Conservation (phyloP, 495 filamentous ascomycete species). For the Neohortaea acidophila region DNA sequence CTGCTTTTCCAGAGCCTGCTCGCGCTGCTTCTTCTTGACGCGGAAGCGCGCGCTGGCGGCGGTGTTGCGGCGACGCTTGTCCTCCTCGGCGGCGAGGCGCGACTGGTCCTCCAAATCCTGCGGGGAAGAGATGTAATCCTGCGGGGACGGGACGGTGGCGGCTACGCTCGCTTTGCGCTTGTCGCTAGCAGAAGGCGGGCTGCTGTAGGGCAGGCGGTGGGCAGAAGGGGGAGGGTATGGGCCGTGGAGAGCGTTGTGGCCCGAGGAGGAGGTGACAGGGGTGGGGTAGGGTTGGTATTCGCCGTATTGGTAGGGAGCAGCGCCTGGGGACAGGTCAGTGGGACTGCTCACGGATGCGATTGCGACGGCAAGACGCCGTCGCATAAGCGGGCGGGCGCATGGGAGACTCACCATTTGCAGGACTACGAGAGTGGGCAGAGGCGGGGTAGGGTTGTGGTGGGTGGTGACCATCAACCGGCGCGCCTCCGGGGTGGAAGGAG, state of each 20-base stretch:
- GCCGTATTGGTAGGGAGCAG: slow-evolving; percentile 6
- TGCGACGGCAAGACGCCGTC: too few relatives aligned
- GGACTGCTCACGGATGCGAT: background rate
- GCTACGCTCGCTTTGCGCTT: slow-evolving; percentile 9
- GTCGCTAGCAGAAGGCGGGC: background rate
- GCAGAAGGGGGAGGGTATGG: slow-evolving; percentile 10
- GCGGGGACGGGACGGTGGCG: slow-evolving; percentile 2
- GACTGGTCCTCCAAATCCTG: slow-evolving; percentile 51
- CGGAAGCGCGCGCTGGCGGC: slow-evolving; percentile 90
- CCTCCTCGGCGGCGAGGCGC: slow-evolving; percentile 77
- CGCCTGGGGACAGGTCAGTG: background rate
- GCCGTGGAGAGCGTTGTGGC: slow-evolving; percentile 1
- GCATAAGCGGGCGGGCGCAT: too few relatives aligned
- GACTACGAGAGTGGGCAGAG: too few relatives aligned
- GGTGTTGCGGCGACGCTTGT: slow-evolving; percentile 92
- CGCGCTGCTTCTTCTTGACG: slow-evolving; percentile 98
- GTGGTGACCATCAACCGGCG: too few relatives aligned
- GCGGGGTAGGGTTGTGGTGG: too few relatives aligned
- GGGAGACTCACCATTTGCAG: too few relatives aligned
- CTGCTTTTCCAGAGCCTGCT: slow-evolving; percentile 77
- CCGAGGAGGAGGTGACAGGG: background rate
- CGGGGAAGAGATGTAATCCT: slow-evolving; percentile 15
- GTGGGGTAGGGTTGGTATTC: slow-evolving; percentile 6
- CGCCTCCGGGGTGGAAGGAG: slow-evolving; percentile 20
- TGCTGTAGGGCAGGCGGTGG: slow-evolving; percentile 3